phyloP scores from a whole-genome alignment of 2,329 filamentous ascomycete species.

The Phialophora verrucosa region DNA sequence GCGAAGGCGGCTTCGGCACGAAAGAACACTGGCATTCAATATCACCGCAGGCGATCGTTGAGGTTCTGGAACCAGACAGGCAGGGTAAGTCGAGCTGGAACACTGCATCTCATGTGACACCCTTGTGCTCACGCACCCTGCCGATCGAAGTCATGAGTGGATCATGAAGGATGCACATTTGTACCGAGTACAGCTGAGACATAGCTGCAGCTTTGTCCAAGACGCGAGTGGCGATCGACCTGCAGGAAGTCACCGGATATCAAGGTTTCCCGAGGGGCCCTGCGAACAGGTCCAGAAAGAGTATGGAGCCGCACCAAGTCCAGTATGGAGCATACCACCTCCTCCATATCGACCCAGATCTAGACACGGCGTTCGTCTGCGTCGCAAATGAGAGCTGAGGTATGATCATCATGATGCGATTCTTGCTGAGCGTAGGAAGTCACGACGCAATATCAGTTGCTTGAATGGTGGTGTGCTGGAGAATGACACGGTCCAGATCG shows the following conservation, averaged over 20 bases:
- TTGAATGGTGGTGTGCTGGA: background rate
- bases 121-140: background rate
- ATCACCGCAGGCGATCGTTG: background rate
- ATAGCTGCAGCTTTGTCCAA: background rate
- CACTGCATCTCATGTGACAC: constrained; percentile 1
- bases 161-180: background rate
- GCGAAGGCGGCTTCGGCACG: background rate
- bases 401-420: background rate
- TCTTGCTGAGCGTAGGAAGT: background rate
- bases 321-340: background rate
- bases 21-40: background rate
- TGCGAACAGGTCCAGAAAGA: background rate
- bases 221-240: background rate
- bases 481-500: background rate
- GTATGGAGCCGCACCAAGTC: background rate
- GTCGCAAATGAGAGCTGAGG: background rate
- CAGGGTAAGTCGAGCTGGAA: background rate
- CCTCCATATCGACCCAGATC: background rate
- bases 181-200: background rate
- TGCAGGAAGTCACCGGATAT: background rate
- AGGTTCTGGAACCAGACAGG: background rate
- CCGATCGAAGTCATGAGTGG: background rate
- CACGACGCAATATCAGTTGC: background rate
- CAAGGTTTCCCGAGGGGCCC: background rate
- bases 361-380: background rate